Percentiles rank a stretch among this genome's conserved stretches.
Conservation (phyloP, 495 filamentous ascomycete species). For the Hapsidospora chrysogenum region DNA sequence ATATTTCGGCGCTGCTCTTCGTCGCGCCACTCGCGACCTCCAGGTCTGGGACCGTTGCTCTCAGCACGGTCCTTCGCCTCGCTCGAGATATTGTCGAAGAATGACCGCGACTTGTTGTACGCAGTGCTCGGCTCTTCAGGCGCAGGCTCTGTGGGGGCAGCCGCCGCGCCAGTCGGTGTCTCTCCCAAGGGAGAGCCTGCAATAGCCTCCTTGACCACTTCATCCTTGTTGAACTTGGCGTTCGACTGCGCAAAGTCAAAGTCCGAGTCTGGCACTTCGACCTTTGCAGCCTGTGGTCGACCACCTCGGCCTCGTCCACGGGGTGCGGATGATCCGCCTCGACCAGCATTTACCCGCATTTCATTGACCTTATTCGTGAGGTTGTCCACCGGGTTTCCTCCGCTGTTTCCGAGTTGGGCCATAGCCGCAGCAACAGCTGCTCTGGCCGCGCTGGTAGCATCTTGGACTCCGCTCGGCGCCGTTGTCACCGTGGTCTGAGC, state of each 20-base stretch:
- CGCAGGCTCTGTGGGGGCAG: slow-evolving; percentile 11
- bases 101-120: slow-evolving; percentile 75
- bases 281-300: slow-evolving; percentile 40
- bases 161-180: slow-evolving; percentile 18
- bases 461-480: slow-evolving; percentile 26
- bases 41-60: slow-evolving; percentile 39
- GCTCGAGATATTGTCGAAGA: slow-evolving; percentile 96
- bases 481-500: slow-evolving; percentile 15
- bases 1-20: slow-evolving; percentile 93
- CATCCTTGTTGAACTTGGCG: slow-evolving; percentile 96
- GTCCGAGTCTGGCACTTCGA: slow-evolving; percentile 77
- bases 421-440: slow-evolving; percentile 81
- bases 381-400: slow-evolving; percentile 49
- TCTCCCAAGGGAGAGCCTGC: slow-evolving; percentile 56
- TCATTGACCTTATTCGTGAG: slow-evolving; percentile 74
- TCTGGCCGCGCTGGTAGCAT: slow-evolving; percentile 68
- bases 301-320: slow-evolving; percentile 39
- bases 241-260: slow-evolving; percentile 90
- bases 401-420: slow-evolving; percentile 49
- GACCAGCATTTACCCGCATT: slow-evolving; percentile 51
- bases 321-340: slow-evolving; percentile 21
- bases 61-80: slow-evolving; percentile 86
- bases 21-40: slow-evolving; percentile 79
- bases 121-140: slow-evolving; percentile 22
- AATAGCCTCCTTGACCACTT: slow-evolving; percentile 81